These are phyloP conservation scores for Septoria petroselini DNA, from an alignment of 2,329 filamentous ascomycete genomes.

Conservation along the genomic window DNA sequence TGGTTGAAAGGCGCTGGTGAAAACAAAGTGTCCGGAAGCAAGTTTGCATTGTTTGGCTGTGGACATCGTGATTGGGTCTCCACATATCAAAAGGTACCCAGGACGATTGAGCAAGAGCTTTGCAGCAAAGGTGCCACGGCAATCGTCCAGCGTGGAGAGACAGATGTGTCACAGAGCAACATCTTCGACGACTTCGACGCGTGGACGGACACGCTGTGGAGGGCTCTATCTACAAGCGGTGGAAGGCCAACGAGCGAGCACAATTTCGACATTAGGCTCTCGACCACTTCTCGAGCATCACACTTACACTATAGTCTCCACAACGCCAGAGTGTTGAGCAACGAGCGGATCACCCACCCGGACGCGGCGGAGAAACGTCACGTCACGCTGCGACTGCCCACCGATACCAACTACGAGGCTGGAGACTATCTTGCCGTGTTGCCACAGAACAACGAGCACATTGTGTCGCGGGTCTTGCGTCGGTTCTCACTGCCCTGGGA, in stretches of 20 bases:
- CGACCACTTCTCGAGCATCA: constrained; percentile 38
- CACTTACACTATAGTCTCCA: constrained; percentile 59
- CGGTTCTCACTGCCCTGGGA: constrained; percentile 67
- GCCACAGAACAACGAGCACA: constrained; percentile 62
- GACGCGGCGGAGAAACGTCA: constrained; percentile 57
- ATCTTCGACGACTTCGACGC: constrained; percentile 44
- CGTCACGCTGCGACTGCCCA: constrained; percentile 44
- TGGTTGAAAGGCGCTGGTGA: constrained; percentile 59
- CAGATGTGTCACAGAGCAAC: constrained; percentile 40
- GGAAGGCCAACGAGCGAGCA: background rate
- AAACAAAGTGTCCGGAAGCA: constrained; percentile 47
- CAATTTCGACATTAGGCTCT: constrained; percentile 8
- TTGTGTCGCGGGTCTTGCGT: constrained; percentile 59
- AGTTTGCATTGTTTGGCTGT: constrained; percentile 68
- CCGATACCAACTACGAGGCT: constrained; percentile 58
- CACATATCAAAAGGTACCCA: constrained; percentile 68
- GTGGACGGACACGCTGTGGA: constrained; percentile 30
- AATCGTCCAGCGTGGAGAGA: constrained; percentile 37
- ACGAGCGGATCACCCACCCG: constrained; percentile 50
- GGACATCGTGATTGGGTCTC: constrained; percentile 56
- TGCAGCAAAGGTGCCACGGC: constrained; percentile 48
- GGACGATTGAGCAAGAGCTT: constrained; percentile 56
- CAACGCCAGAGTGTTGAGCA: constrained; percentile 57
- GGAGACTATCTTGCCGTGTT: constrained; percentile 43
- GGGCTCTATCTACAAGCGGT: background rate